phyloP scores from a whole-genome alignment of 1,139 yeast species.

The Diutina neorugosa region DNA sequence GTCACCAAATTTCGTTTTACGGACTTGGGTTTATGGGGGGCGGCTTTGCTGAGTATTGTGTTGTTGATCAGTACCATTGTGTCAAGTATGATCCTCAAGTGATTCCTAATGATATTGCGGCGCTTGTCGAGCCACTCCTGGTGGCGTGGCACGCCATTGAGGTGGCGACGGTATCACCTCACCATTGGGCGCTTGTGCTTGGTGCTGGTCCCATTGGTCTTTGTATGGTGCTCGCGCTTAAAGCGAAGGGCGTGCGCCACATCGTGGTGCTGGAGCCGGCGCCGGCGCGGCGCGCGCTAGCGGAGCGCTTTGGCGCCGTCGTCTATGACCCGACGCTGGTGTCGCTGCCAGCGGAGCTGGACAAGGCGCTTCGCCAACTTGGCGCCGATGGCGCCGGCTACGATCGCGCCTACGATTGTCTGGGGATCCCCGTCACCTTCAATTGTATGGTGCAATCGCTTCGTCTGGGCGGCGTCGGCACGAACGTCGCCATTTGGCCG shows the following conservation, averaged over 20 bases:
- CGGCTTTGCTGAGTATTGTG: constrained; percentile 2
- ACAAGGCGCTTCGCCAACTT: background rate
- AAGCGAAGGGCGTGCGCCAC: background rate
- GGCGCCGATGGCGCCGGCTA: background rate
- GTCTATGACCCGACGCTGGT: background rate
- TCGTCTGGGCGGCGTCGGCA: background rate
- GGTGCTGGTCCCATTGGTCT: constrained; percentile 3
- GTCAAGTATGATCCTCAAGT: background rate
- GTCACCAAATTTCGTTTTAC: background rate
- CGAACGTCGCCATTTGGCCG: constrained; percentile 1
- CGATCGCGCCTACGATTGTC: background rate
- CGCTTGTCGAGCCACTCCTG: background rate
- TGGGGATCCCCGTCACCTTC: constrained; percentile 2
- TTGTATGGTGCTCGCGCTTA: background rate
- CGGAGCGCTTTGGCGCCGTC: background rate
- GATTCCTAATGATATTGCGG: constrained; percentile 1
- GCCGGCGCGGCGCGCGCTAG: background rate
- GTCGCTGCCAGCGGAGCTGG: background rate
- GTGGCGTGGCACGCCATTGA: background rate
- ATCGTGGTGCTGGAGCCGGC: background rate
- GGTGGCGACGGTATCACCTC: background rate
- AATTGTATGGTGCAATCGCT: background rate
- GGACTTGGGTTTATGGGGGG: background rate
- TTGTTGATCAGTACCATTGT: background rate
- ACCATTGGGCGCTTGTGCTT: background rate